Conservation (phyloP, 306 rosid genomes). For the Prunus campanulata region DNA sequence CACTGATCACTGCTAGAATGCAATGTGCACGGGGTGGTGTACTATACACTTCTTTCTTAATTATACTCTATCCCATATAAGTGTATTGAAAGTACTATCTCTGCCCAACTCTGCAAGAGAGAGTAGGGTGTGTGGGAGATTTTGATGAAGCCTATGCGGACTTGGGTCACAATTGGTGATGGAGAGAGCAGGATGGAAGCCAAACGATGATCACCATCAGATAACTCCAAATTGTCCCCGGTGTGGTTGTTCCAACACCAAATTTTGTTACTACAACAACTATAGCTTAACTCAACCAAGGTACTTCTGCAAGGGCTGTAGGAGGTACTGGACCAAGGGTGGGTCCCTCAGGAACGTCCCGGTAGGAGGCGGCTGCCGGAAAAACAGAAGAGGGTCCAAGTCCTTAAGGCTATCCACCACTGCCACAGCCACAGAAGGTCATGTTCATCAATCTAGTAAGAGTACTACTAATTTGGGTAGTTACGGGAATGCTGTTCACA, state of each 20-base stretch:
- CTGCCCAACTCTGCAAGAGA: background rate
- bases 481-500: background rate
- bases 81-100: background rate
- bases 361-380: conserved; percentile 55
- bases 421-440: background rate
- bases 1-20: background rate
- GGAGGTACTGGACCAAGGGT: conserved; percentile 86
- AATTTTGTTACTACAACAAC: conserved; percentile 84
- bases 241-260: conserved; percentile 77
- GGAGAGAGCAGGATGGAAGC: conserved; percentile 65
- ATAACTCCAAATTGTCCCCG: conserved; percentile 70
- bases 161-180: conserved; percentile 27
- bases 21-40: background rate
- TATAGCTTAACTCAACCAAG: conserved; percentile 82
- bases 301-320: conserved; percentile 78
- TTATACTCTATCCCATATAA: background rate
- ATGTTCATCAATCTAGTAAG: background rate
- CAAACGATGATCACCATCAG: conserved; percentile 39
- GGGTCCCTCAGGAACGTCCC: conserved; percentile 81
- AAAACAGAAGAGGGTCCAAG: conserved; percentile 29
- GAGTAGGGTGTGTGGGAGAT: conserved; percentile 12
- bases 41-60: background rate
- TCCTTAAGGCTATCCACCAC: conserved; percentile 23
- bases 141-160: conserved; percentile 33
- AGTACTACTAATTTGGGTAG: background rate